Base-by-base conservation (phyloP, 495 filamentous ascomycete genomes). In the Hyaloscypha finlandica region DNA sequence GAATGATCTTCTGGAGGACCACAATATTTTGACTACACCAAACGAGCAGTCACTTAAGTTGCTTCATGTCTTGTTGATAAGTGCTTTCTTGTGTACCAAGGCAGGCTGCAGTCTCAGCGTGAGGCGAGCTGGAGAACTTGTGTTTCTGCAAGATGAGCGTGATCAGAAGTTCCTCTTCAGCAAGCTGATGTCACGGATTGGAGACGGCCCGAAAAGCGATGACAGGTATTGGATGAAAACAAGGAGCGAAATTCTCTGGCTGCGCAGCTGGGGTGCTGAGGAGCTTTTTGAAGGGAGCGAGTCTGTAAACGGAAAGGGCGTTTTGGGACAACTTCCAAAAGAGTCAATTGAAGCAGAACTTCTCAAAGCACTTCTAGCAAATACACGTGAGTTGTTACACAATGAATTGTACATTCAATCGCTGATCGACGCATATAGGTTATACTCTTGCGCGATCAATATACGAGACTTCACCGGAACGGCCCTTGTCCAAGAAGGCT, bases 231-330 rank as follows among this genome's bases (percentile, higher is more conserved):
- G 93, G 93, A 79, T 79, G 45, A 77, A 77, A 29, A 80, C 85
- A 8, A 83, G 92, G 45, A 82, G 86, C 59, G 86, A 90, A 72
- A 74, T 97, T 19, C 77, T 94, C 2, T 97, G 93, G 93, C 85
- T 97, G 33, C 85, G 86, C 71, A 85, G 88, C 74, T 96, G 93
- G 93, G 90, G 87, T 29, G 78, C 81, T 3, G 83, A 85, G 60
- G 72, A 79, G 12, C 70, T 75, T 61, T 74, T 68, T 29, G 71
- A 65, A 64, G 63, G 39, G 65, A 53, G 45, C 61, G 76, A 42
- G 52, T 59, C 48, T 68, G 60, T 12, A 79, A 80, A 55, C 80
- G 68, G 72, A 53, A 71, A 82, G 64, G 93, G 93, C 1, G 78
- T 96, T 19, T 90, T 96, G 67, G 88, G 90, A 71, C 84, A 81